phyloP scores from a whole-genome alignment of 176 grass and related monocot species.

The Raddia distichophylla region DNA sequence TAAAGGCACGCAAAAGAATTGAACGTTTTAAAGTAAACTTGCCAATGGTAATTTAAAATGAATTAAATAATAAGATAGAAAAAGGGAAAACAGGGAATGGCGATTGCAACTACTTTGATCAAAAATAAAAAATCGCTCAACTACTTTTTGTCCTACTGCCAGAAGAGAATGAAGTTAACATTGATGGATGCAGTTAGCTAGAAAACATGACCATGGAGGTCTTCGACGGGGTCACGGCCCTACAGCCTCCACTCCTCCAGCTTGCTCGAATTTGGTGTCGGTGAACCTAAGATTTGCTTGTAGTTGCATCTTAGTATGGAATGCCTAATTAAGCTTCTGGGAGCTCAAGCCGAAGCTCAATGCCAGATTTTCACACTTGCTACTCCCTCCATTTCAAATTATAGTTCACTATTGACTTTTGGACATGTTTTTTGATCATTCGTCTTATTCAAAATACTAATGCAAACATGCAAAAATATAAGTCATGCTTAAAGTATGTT shows the following conservation, averaged over 20 bases:
- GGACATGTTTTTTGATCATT: too few relatives aligned
- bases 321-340: background rate
- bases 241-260: background rate
- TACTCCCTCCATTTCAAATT: too few relatives aligned
- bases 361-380: too few relatives aligned
- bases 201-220: background rate
- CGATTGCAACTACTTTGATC: too few relatives aligned
- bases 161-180: background rate
- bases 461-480: too few relatives aligned
- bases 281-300: background rate
- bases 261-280: background rate
- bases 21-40: too few relatives aligned
- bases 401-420: too few relatives aligned
- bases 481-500: too few relatives aligned
- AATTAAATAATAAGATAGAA: too few relatives aligned
- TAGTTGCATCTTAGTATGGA: background rate
- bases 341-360: background rate
- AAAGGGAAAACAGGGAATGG: background rate
- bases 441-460: too few relatives aligned
- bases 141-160: slow-evolving; percentile 2
- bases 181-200: background rate
- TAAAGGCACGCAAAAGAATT: too few relatives aligned
- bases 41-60: too few relatives aligned
- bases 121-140: background rate
- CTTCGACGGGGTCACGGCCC: background rate